Base-by-base conservation (phyloP, 148 eudicot species). In the Cornus florida region DNA sequence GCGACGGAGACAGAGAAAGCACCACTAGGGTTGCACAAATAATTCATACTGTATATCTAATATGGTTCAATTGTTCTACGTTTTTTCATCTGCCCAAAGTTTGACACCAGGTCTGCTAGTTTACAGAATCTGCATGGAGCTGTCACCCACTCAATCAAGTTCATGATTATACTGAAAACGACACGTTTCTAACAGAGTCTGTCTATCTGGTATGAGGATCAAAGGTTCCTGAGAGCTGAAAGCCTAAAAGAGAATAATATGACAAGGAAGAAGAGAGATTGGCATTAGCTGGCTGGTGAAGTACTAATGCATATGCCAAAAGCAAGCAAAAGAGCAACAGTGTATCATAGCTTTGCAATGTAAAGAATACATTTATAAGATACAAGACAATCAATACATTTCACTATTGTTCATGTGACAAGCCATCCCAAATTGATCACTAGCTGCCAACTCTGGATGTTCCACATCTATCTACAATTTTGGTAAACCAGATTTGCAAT, bases 341-440 rank as follows among this genome's bases (percentile, higher is more conserved):
- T 13, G 24, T n/a, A 62, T n/a, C 23, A n/a, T 62, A 4, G 66
- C 24, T 13, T 24, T 17, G 20, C 19, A 62, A 17, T 17, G 8
- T 24, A n/a, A 62, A 62, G 3, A 62, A 7, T 9, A 62, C 66
- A 59, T n/a, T 10, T 32, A 74, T 5, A 74, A 23, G 22, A 33
- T 10, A 75, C 22, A 24, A 13, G 7, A 57, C 62, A 7, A 33
- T 0, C 6, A 17, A 28, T 28, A 28, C 38, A 75, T 24, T 41
- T 41, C 33, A 23, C 35, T 38, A 64, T 38, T 75, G n/a, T 38
- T 62, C 77, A 75, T 65, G 70, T 75, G 70, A 75, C 39, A 57
- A 75, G 65, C 56, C 70, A 64, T 7, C 17, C 19, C 38, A 35
- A 75, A 65, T n/a, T 62, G 22, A 13, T 62, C 66, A 46, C n/a